Evolutionary conservation across 2,329 filamentous ascomycete species (phyloP).

Genomic region (Fusarium foetens): DNA sequence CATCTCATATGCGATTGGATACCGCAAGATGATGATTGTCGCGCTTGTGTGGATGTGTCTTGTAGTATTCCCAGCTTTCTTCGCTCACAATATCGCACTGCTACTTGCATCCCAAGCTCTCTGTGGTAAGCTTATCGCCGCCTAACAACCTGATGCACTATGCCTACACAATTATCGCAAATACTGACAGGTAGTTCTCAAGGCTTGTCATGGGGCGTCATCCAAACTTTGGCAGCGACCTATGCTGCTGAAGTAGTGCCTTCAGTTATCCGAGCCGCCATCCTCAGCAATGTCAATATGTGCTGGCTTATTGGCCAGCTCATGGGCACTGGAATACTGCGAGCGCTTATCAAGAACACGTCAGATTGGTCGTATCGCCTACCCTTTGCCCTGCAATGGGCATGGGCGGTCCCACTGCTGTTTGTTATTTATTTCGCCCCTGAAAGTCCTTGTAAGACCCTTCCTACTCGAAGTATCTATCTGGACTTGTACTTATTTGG

Average conservation of each 20-base stretch:
- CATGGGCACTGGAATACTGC: slow-evolving; percentile 45
- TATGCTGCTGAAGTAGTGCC: slow-evolving; percentile 52
- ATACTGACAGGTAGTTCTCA: not conserved
- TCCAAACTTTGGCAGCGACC: slow-evolving; percentile 50
- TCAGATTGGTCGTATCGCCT: slow-evolving; percentile 17
- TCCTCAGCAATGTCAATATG: slow-evolving; percentile 53
- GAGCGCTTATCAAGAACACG: not conserved
- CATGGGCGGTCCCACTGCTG: slow-evolving; percentile 50
- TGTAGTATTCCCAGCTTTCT: slow-evolving; percentile 52
- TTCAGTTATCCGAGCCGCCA: slow-evolving; percentile 44
- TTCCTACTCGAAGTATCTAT: rapidly evolving
- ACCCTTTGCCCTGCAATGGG: slow-evolving; percentile 55
- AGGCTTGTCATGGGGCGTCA: slow-evolving; percentile 45
- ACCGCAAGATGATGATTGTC: slow-evolving; percentile 51
- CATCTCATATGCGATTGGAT: slow-evolving; percentile 50
- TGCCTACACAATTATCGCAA: rapidly evolving
- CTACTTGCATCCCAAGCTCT: slow-evolving; percentile 49
- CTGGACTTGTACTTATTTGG: rapidly evolving
- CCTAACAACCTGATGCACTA: rapidly evolving
- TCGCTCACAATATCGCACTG: slow-evolving; percentile 45
- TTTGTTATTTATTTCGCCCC: slow-evolving; percentile 50
- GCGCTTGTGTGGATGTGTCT: slow-evolving; percentile 46
- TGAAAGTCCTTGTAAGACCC: slow-evolving; percentile 46
- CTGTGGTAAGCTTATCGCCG: not conserved
- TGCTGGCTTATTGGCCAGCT: slow-evolving; percentile 55